Conservation (phyloP, 331 rosid genomes). For the Quercus tomentella region DNA sequence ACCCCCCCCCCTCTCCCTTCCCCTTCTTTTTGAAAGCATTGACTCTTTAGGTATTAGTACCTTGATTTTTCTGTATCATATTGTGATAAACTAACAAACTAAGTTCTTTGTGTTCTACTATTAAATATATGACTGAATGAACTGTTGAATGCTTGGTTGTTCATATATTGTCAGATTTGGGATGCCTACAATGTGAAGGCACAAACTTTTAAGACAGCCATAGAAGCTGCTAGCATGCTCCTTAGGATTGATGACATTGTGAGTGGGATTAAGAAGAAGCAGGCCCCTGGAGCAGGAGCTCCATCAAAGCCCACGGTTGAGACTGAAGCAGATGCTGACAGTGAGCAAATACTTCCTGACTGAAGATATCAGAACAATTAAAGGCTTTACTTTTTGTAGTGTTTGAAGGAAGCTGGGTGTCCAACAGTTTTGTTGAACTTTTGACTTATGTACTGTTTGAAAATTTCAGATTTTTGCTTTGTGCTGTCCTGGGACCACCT, state of each 20-base stretch:
- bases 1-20: no score
- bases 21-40: no score
- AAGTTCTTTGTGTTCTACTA: not conserved
- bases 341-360: conserved; percentile 89
- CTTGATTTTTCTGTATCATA: no score
- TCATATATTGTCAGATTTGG: conserved; percentile 68
- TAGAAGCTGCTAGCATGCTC: conserved; percentile 98
- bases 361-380: conserved; percentile 21
- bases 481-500: not conserved
- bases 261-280: conserved; percentile 95
- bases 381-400: conserved; percentile 21
- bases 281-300: conserved; percentile 66
- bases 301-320: conserved; percentile 78
- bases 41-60: no score
- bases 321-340: conserved; percentile 90
- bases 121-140: not conserved
- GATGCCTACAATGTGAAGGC: conserved; percentile 97
- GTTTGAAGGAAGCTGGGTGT: conserved; percentile 2
- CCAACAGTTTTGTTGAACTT: conserved; percentile 16
- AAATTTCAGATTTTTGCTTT: not conserved
- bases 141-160: not conserved
- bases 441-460: not conserved
- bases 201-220: conserved; percentile 94
- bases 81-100: not conserved
- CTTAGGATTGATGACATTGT: conserved; percentile 95